These are phyloP conservation scores for Salvia rosmarinus DNA, from an alignment of 257 asterid genomes.

Conservation along the genomic window DNA sequence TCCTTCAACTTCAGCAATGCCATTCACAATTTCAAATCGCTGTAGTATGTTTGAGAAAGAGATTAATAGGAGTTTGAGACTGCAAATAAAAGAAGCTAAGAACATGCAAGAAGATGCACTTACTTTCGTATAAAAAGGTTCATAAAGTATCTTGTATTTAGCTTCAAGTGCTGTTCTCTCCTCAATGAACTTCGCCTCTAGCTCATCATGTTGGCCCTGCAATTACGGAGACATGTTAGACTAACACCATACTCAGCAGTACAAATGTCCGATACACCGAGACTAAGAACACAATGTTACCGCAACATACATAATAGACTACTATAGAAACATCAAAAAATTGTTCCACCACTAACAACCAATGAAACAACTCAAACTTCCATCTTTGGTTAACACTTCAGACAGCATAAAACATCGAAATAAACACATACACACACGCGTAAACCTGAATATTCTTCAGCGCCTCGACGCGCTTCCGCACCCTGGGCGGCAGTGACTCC, in stretches of 20 bases:
- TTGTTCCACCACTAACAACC: background rate
- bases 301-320: background rate
- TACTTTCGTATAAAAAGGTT: conserved; percentile 69
- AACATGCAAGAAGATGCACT: background rate
- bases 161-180: conserved; percentile 84
- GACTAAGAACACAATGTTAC: background rate
- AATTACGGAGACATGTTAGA: conserved; percentile 24
- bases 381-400: background rate
- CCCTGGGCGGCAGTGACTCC: conserved; percentile 62
- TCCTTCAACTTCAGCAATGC: conserved; percentile 72
- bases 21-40: conserved; percentile 80
- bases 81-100: background rate
- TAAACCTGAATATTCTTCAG: conserved; percentile 71
- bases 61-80: conserved; percentile 5
- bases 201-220: conserved; percentile 76
- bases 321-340: background rate
- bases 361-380: background rate
- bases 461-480: conserved; percentile 70
- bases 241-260: conserved; percentile 8
- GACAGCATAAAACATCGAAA: background rate
- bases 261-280: background rate
- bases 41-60: conserved; percentile 36
- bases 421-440: background rate
- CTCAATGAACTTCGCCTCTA: conserved; percentile 71
- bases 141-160: conserved; percentile 73